Conservation (phyloP, 192 early-diverging fungal genomes). For the Podila horticola region DNA sequence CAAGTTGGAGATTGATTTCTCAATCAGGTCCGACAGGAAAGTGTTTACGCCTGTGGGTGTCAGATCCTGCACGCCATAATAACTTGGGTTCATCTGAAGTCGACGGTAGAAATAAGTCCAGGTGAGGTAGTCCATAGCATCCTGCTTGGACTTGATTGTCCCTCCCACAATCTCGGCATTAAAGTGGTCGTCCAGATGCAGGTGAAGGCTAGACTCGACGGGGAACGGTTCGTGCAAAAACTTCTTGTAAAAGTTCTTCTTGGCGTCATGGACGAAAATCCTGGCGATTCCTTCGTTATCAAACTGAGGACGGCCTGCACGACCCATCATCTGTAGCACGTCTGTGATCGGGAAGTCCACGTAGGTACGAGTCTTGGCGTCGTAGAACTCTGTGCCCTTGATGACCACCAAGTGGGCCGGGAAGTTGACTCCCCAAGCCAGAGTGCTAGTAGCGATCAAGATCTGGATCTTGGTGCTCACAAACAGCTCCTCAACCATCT, state of each 20-base stretch:
- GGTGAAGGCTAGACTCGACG: conserved; percentile 86
- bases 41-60: conserved; percentile 72
- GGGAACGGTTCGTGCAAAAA: conserved; percentile 97
- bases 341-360: conserved; percentile 98
- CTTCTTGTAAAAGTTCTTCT: conserved; percentile 99
- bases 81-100: conserved; percentile 93
- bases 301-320: conserved; percentile 96
- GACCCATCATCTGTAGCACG: conserved; percentile 99
- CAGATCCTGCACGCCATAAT: conserved; percentile 89
- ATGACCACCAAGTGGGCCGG: conserved; percentile 98
- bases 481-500: conserved; percentile 93
- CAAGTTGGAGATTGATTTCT: conserved; percentile 75
- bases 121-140: conserved; percentile 93
- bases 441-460: conserved; percentile 92
- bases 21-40: conserved; percentile 85
- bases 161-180: conserved; percentile 95
- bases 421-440: conserved; percentile 98
- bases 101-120: conserved; percentile 98
- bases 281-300: conserved; percentile 92
- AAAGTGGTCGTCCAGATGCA: conserved; percentile 85
- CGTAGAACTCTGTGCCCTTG: conserved; percentile 98
- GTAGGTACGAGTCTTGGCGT: conserved; percentile 89
- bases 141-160: conserved; percentile 89
- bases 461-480: conserved; percentile 96
- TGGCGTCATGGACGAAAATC: conserved; percentile 94